Conservation (phyloP, 106 monocot species). For the Ottelia alismoides region DNA sequence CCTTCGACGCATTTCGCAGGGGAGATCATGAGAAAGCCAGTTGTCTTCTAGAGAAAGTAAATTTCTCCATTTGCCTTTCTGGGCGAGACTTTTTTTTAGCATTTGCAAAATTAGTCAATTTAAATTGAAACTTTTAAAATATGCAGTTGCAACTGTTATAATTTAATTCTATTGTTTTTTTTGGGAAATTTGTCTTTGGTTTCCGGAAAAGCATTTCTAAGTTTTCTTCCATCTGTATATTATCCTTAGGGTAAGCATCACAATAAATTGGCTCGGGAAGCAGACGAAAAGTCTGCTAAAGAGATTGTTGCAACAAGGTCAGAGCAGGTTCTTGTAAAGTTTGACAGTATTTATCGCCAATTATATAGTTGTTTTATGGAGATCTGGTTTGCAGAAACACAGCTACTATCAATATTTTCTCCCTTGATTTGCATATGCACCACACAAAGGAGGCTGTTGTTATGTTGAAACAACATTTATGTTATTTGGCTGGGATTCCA, state of each 20-base stretch:
- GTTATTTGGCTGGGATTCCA: constrained; percentile 40
- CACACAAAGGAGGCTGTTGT: constrained; percentile 29
- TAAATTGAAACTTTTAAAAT: too few species aligned
- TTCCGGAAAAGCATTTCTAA: neutral
- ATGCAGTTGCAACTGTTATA: neutral
- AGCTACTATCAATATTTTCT: constrained; percentile 15
- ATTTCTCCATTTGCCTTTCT: constrained; percentile 9
- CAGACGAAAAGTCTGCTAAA: constrained; percentile 60
- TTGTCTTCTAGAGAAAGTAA: constrained; percentile 54
- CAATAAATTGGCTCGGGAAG: constrained; percentile 58
- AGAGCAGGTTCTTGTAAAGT: constrained; percentile 5
- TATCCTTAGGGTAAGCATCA: constrained; percentile 48
- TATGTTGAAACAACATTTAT: constrained; percentile 48
- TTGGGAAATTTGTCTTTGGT: too few species aligned
- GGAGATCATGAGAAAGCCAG: constrained; percentile 32
- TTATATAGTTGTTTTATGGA: neutral
- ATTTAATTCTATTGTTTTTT: neutral
- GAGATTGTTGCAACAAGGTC: constrained; percentile 29
- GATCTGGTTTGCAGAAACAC: constrained; percentile 23
- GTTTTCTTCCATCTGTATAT: neutral
- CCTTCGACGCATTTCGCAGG: constrained; percentile 50
- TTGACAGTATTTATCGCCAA: neutral
- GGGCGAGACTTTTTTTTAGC: too few species aligned
- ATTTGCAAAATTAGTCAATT: too few species aligned
- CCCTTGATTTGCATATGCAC: constrained; percentile 48